Evolutionary conservation across 2,329 filamentous ascomycete species (phyloP), one percentile per base, ranked within the genome.

Genomic region (Mollisia scopiformis): DNA sequence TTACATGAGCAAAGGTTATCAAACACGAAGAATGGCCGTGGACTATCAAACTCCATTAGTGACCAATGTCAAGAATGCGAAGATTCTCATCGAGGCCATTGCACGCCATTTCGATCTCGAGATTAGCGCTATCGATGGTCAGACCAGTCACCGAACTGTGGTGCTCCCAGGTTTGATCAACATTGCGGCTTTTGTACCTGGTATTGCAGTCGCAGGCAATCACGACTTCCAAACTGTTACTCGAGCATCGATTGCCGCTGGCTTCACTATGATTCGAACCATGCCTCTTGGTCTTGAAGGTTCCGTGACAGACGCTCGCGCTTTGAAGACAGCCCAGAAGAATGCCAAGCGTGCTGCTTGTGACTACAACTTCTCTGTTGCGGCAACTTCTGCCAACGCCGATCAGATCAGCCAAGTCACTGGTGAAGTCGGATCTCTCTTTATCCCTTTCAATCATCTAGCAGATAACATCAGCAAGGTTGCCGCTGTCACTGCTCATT

Each of bases 41-140:
- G 95, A 75, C 50, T 92, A 97, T 79, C 94, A 98, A 79, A 96
- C 95, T 57, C 95, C 95, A 61, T 82, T 99, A 62, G 94, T 99
- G 19, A 99, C 95, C 58, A 99, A 99, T 72, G 95, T 99, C 76
- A 99, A 99, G 85, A 98, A 97, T 74, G 95, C 95, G 62, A 99
- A 98, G 84, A 92, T 99, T 62, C 80, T 99, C 55, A 89, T 99
- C 56, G 95, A 99, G 79, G 95, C 94, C 23, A 91, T 99, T 66
- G 88, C 93, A 59, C 88, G 94, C 61, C 90, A 96, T 75, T 97
- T 92, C 73, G 88, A 93, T 68, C 83, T 99, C 57, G 88, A 91
- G 37, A 87, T 99, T 59, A 86, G 87, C 73, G 89, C 88, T 66
- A 87, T 93, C 59, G 95, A 99, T 78, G 96, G 89, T 78, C 93